phyloP scores from a whole-genome alignment of 192 early-diverging fungal genomes.

The Coemansia nantahalensis region DNA sequence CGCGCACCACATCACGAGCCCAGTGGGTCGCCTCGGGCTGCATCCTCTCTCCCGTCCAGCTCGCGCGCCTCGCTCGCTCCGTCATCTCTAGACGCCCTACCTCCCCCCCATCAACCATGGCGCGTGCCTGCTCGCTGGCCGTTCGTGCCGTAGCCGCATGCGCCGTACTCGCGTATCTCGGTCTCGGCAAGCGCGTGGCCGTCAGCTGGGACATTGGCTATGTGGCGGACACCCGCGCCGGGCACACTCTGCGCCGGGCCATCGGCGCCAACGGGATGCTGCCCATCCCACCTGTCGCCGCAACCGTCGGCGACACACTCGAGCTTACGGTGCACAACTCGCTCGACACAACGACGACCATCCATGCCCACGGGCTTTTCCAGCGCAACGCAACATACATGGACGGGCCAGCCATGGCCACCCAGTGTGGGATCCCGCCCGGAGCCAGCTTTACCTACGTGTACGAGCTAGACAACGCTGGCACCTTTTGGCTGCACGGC shows the following conservation, averaged over 20 bases:
- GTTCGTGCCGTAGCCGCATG: neutral
- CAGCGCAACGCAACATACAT: slow-evolving; percentile 64
- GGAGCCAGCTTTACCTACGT: slow-evolving; percentile 63
- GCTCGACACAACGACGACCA: slow-evolving; percentile 57
- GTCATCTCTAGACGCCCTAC: too few relatives aligned
- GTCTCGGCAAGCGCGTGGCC: slow-evolving; percentile 5
- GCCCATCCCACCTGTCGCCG: slow-evolving; percentile 50
- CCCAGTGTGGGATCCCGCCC: slow-evolving; percentile 73
- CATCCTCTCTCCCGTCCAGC: too few relatives aligned
- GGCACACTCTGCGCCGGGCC: slow-evolving; percentile 55
- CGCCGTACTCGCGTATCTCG: neutral
- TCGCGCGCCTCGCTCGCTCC: too few relatives aligned
- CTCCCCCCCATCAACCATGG: slow-evolving; percentile 25
- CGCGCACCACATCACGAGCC: too few relatives aligned
- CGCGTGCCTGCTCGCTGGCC: slow-evolving; percentile 58
- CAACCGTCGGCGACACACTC: slow-evolving; percentile 19
- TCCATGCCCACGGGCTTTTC: slow-evolving; percentile 78
- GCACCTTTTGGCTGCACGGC: slow-evolving; percentile 82
- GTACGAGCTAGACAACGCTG: slow-evolving; percentile 61
- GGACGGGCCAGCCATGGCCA: slow-evolving; percentile 67
- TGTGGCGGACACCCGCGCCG: slow-evolving; percentile 62
- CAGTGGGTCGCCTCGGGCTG: too few relatives aligned
- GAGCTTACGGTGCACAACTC: slow-evolving; percentile 50
- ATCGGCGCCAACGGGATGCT: slow-evolving; percentile 63
- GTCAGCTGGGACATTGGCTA: slow-evolving; percentile 69